These are phyloP conservation scores for Mortierella claussenii DNA, from an alignment of 192 early-diverging fungal species.

Conservation along the genomic window DNA sequence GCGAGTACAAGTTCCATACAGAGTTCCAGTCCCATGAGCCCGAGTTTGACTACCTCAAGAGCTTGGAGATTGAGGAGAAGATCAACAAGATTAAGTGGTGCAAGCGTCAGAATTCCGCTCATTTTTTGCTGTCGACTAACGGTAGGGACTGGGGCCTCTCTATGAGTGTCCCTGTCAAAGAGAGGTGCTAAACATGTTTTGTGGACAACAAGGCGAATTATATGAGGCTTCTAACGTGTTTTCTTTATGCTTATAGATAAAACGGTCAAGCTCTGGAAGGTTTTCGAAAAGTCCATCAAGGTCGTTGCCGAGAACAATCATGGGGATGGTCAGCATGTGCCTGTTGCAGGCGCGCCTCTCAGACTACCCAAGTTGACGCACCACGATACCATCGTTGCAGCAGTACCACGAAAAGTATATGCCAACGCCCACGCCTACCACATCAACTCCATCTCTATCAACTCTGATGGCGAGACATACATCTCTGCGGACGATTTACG, in stretches of 20 bases:
- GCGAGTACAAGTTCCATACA: constrained; percentile 99
- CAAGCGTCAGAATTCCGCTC: constrained; percentile 93
- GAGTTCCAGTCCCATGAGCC: constrained; percentile 99
- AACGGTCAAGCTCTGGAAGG: constrained; percentile 99
- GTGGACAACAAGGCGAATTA: too few relatives aligned
- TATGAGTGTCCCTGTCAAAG: too few relatives aligned
- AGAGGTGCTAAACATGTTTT: too few relatives aligned
- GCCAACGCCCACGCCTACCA: constrained; percentile 98
- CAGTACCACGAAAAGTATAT: constrained; percentile 94
- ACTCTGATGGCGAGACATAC: constrained; percentile 98
- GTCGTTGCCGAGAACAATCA: constrained; percentile 94
- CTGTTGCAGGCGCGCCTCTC: constrained; percentile 57
- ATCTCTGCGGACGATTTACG: constrained; percentile 97
- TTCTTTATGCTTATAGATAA: too few relatives aligned
- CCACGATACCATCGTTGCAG: constrained; percentile 96
- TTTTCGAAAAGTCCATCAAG: constrained; percentile 98
- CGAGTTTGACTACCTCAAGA: constrained; percentile 99
- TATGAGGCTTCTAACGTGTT: too few relatives aligned
- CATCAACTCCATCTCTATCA: constrained; percentile 99
- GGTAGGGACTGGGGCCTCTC: constrained; percentile 56
- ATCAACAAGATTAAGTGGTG: constrained; percentile 99
- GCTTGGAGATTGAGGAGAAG: constrained; percentile 99
- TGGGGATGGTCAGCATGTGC: constrained; percentile 65
- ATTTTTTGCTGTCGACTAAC: constrained; percentile 97
- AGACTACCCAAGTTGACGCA: constrained; percentile 89